A percentile compares a stretch with the other conserved stretches of the same genome.
These are phyloP conservation scores for Xenoacremonium recifei DNA, from an alignment of 2,329 filamentous ascomycete genomes.

Conservation along the genomic window DNA sequence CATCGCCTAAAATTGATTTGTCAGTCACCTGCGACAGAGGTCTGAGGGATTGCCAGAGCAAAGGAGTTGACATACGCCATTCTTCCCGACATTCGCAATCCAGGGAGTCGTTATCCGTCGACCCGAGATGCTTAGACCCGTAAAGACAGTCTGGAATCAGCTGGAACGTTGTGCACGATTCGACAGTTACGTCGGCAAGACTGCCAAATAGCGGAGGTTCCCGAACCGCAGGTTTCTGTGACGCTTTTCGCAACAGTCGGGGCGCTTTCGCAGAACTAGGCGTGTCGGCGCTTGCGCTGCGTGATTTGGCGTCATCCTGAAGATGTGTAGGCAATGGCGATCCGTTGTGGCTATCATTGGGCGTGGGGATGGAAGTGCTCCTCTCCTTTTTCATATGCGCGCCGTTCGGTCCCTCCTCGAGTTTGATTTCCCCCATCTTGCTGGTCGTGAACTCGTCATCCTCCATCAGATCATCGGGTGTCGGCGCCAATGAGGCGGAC, in stretches of 20 bases:
- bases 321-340: slow-evolving; percentile 41
- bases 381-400: slow-evolving; percentile 39
- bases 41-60: slow-evolving; percentile 7
- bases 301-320: slow-evolving; percentile 44
- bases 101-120: slow-evolving; percentile 83
- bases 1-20: slow-evolving; percentile 49
- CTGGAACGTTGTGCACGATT: slow-evolving; percentile 75
- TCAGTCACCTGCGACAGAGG: slow-evolving; percentile 12
- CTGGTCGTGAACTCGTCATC: slow-evolving; percentile 39
- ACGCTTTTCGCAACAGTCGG: slow-evolving; percentile 71
- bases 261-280: slow-evolving; percentile 56
- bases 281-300: slow-evolving; percentile 47
- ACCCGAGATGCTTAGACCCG: slow-evolving; percentile 85
- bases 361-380: slow-evolving; percentile 38
- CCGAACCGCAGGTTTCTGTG: slow-evolving; percentile 63
- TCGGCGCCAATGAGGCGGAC: slow-evolving; percentile 10
- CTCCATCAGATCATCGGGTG: slow-evolving; percentile 35
- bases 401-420: slow-evolving; percentile 40
- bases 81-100: slow-evolving; percentile 95
- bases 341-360: slow-evolving; percentile 24
- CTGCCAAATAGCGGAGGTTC: slow-evolving; percentile 68
- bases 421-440: slow-evolving; percentile 45
- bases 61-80: slow-evolving; percentile 70
- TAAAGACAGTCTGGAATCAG: slow-evolving; percentile 86
- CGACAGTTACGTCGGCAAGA: slow-evolving; percentile 73